Conservation (phyloP, 768 basidiomycete species). For the Xanthoconium purpureum region DNA sequence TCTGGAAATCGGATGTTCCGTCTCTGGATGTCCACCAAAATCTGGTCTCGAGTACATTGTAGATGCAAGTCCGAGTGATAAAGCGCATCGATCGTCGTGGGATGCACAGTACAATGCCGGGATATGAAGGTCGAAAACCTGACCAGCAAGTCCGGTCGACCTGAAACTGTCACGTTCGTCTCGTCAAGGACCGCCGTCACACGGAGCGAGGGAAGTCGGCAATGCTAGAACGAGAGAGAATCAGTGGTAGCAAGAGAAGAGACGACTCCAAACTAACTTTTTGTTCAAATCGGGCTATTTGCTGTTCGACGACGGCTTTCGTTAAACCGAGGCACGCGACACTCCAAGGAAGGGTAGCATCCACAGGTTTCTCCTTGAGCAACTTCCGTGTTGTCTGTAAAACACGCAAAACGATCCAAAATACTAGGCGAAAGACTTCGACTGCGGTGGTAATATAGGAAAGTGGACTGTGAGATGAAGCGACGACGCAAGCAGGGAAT, state of each 20-base stretch:
- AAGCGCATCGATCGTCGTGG: conserved; percentile 46
- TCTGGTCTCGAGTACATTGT: conserved; percentile 34
- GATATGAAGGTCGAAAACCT: conserved; percentile 41
- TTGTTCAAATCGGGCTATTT: conserved; percentile 24
- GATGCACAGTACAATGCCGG: conserved; percentile 35
- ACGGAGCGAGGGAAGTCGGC: conserved; percentile 32
- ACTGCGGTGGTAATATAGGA: conserved; percentile 44
- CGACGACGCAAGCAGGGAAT: conserved; percentile 50
- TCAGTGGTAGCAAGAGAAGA: not conserved
- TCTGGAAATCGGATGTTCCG: conserved; percentile 51
- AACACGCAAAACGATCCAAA: conserved; percentile 52
- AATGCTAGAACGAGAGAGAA: conserved; percentile 6
- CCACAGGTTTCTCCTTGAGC: conserved; percentile 19
- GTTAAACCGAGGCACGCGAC: conserved; percentile 38
- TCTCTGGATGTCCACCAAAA: conserved; percentile 43
- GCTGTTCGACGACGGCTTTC: conserved; percentile 20
- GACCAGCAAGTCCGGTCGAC: conserved; percentile 48
- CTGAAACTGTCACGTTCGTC: conserved; percentile 53
- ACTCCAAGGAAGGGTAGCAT: conserved; percentile 42
- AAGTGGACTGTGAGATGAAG: conserved; percentile 38
- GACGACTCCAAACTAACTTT: conserved; percentile 9
- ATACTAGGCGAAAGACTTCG: conserved; percentile 47
- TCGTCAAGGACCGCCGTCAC: conserved; percentile 52
- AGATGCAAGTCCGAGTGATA: conserved; percentile 44
- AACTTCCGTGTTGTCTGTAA: conserved; percentile 30